Evolutionary conservation across 2,329 filamentous ascomycete species (phyloP).

Genomic region (Aureobasidium sp.): DNA sequence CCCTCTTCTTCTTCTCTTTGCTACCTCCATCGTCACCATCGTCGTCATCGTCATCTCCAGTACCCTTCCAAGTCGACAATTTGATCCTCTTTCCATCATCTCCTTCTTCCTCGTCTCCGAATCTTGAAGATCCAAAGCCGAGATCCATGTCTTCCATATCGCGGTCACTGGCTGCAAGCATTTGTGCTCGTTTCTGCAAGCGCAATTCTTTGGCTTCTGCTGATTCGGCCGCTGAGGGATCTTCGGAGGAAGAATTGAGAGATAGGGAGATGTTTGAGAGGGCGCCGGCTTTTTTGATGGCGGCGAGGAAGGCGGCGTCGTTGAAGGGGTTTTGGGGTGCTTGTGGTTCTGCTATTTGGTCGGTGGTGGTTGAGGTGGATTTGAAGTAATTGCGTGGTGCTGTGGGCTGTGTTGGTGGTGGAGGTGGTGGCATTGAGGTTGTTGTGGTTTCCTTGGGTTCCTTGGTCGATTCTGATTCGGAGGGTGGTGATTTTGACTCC

Average conservation of each 20-base stretch:
- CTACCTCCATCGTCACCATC: constrained; percentile 32
- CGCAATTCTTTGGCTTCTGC: constrained; percentile 54
- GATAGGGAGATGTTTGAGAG: constrained; percentile 29
- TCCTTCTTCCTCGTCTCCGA: constrained; percentile 81
- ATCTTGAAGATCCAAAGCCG: constrained; percentile 82
- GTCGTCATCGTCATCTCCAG: constrained; percentile 45
- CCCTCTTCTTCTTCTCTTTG: constrained; percentile 52
- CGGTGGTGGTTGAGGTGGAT: constrained; percentile 22
- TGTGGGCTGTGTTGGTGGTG: neutral
- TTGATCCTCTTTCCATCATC: constrained; percentile 57
- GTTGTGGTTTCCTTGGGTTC: neutral
- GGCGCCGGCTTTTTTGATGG: constrained; percentile 68
- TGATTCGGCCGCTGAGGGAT: constrained; percentile 39
- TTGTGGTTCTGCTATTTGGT: constrained; percentile 15
- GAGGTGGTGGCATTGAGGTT: constrained; percentile 16
- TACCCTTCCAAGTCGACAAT: constrained; percentile 55
- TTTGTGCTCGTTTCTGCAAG: constrained; percentile 54
- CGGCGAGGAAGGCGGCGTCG: constrained; percentile 74
- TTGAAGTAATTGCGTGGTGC: constrained; percentile 33
- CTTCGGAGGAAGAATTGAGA: constrained; percentile 36
- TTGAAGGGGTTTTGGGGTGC: constrained; percentile 35
- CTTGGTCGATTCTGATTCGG: neutral
- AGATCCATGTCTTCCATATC: constrained; percentile 90
- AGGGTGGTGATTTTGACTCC: neutral
- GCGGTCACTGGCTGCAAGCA: constrained; percentile 64